phyloP scores from a whole-genome alignment of 225 moss, liverwort and hornwort genomes.

The Sphagnum tenellum region DNA sequence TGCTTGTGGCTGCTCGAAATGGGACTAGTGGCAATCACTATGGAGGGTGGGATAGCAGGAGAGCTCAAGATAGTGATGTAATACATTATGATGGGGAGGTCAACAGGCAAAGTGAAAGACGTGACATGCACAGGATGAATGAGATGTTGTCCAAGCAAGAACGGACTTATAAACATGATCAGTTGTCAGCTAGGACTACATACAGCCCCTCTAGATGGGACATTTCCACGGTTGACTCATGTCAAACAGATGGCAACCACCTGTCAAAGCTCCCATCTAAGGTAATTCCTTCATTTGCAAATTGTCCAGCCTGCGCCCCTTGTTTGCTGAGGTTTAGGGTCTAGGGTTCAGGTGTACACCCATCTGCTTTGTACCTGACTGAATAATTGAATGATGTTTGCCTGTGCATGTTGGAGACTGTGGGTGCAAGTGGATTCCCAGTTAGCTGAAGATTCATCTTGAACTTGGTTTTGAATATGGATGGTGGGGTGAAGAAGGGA shows the following conservation, averaged over 20 bases:
- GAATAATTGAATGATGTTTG: slow-evolving; percentile 12
- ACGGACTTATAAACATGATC: slow-evolving; percentile 34
- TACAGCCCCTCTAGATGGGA: slow-evolving; percentile 3
- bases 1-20: slow-evolving; percentile 67
- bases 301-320: no score
- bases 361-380: background rate
- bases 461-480: slow-evolving; percentile 18
- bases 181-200: slow-evolving; percentile 11
- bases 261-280: slow-evolving; percentile 46
- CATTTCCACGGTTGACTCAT: slow-evolving; percentile 35
- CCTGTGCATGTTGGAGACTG: no score
- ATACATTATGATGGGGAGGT: slow-evolving; percentile 48
- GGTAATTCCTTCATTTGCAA: slow-evolving; percentile 17
- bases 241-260: slow-evolving; percentile 33
- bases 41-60: slow-evolving; percentile 58
- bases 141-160: slow-evolving; percentile 42
- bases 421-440: slow-evolving; percentile 3
- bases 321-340: no score
- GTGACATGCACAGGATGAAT: slow-evolving; percentile 34
- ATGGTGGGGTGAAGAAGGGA: no score
- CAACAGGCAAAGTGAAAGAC: slow-evolving; percentile 53
- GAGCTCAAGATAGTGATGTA: slow-evolving; percentile 55
- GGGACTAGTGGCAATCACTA: slow-evolving; percentile 64
- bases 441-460: slow-evolving; percentile 27
- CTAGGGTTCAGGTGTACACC: slow-evolving; percentile 6